Conservation (phyloP, 2,329 filamentous ascomycete genomes). For the Penicillium sclerotiorum region DNA sequence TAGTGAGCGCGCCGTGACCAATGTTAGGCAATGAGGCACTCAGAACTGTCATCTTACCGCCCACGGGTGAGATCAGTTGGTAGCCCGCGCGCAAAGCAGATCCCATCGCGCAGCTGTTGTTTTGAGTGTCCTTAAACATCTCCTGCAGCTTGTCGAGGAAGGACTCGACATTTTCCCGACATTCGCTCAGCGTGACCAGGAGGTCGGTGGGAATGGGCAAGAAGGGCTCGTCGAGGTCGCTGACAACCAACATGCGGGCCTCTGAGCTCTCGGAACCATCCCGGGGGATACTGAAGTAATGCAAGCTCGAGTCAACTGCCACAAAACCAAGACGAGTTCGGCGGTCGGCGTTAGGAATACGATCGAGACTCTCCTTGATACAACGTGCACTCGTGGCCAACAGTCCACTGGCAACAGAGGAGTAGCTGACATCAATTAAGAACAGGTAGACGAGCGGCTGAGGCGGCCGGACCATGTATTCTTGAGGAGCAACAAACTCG, state of each 20-base stretch:
- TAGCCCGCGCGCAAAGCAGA: constrained; percentile 90
- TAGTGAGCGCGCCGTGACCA: constrained; percentile 84
- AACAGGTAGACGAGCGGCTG: constrained; percentile 96
- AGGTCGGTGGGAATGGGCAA: constrained; percentile 90
- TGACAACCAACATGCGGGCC: constrained; percentile 89
- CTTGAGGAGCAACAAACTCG: constrained; percentile 95
- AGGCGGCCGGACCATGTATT: constrained; percentile 98
- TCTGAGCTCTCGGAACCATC: constrained; percentile 84
- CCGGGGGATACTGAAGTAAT: constrained; percentile 94
- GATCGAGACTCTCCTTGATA: constrained; percentile 90
- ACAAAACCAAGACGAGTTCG: constrained; percentile 92
- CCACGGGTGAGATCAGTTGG: constrained; percentile 90
- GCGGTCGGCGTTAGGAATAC: constrained; percentile 97
- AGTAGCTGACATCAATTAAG: constrained; percentile 91
- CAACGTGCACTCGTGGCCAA: constrained; percentile 90
- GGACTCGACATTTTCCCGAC: constrained; percentile 84
- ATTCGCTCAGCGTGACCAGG: constrained; percentile 84
- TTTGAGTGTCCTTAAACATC: constrained; percentile 97
- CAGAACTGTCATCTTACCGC: constrained; percentile 91
- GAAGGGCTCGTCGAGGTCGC: constrained; percentile 94
- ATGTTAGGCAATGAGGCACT: constrained; percentile 88
- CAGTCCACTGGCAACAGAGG: constrained; percentile 84
- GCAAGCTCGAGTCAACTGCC: constrained; percentile 88
- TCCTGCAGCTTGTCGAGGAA: constrained; percentile 89
- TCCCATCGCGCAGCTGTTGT: constrained; percentile 88